Evolutionary conservation across 2,329 filamentous ascomycete species (phyloP).

Genomic region (Penicillium griseofulvum): DNA sequence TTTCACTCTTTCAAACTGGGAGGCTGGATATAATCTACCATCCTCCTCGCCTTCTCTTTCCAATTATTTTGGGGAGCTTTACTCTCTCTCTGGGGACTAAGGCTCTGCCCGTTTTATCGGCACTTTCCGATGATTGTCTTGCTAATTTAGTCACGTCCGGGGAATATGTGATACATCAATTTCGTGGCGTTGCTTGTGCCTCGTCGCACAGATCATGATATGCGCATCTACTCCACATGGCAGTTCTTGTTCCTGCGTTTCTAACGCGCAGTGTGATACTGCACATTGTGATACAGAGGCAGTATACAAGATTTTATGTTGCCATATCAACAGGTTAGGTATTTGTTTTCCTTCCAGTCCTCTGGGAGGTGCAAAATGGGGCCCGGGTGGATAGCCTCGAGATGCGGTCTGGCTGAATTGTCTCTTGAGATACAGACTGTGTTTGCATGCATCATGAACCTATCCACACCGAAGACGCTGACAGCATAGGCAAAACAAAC

Average conservation of each 20-base stretch:
- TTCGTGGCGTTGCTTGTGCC: conserved; percentile 15
- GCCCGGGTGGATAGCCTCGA: neutral
- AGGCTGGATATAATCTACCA: neutral
- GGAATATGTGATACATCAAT: conserved; percentile 17
- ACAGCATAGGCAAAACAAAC: neutral
- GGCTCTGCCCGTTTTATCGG: neutral
- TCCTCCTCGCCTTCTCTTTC: neutral
- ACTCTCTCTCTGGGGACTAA: neutral
- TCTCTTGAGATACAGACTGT: neutral
- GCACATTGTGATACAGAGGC: conserved; percentile 8
- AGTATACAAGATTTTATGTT: conserved; percentile 8
- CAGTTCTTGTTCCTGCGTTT: conserved; percentile 2
- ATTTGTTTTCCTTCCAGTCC: conserved; percentile 2
- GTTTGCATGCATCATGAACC: neutral
- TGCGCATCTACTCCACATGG: conserved; percentile 14
- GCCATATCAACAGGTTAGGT: conserved; percentile 16
- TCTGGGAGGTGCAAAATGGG: neutral
- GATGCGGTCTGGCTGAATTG: neutral
- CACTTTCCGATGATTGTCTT: neutral
- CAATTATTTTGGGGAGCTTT: neutral
- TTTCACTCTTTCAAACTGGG: neutral
- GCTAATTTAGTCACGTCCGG: neutral
- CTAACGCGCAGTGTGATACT: conserved; percentile 13
- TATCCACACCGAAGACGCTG: neutral
- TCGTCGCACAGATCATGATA: conserved; percentile 18